Conservation (phyloP, 2,329 filamentous ascomycete species). For the Ilyonectria mors-panacis region DNA sequence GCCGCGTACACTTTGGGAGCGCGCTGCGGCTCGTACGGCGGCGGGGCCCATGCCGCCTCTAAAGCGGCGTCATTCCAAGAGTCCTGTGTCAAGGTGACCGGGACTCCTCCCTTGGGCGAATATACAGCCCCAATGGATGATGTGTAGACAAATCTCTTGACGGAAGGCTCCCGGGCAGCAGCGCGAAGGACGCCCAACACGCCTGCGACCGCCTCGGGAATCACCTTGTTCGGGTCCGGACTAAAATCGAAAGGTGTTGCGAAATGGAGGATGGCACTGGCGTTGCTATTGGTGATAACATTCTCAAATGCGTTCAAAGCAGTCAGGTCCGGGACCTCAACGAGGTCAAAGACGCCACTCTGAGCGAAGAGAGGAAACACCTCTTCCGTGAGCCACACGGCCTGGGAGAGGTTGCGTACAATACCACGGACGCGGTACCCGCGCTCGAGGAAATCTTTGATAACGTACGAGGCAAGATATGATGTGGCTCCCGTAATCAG, state of each 20-base stretch:
- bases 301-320: background rate
- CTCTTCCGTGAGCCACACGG: conserved; percentile 12
- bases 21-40: conserved; percentile 14
- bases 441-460: conserved; percentile 4
- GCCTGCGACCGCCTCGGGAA: background rate
- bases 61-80: conserved; percentile 16
- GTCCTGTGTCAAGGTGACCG: conserved; percentile 16
- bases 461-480: conserved; percentile 8
- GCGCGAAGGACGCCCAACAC: conserved; percentile 3
- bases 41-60: conserved; percentile 6
- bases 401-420: conserved; percentile 15
- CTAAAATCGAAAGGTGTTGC: conserved; percentile 5
- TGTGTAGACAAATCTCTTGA: conserved; percentile 12
- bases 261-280: conserved; percentile 15
- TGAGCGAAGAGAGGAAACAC: conserved; percentile 12
- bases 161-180: conserved; percentile 3
- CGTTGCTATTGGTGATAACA: conserved; percentile 12
- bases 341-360: background rate
- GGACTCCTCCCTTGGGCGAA: background rate
- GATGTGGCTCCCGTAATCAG: conserved; percentile 17
- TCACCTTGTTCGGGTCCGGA: conserved; percentile 10
- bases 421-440: conserved; percentile 15
- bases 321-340: background rate
- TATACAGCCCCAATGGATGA: conserved; percentile 2
- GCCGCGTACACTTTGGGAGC: conserved; percentile 5